phyloP scores from a whole-genome alignment of 2,329 filamentous ascomycete genomes.

The Remersonia thermophila region DNA sequence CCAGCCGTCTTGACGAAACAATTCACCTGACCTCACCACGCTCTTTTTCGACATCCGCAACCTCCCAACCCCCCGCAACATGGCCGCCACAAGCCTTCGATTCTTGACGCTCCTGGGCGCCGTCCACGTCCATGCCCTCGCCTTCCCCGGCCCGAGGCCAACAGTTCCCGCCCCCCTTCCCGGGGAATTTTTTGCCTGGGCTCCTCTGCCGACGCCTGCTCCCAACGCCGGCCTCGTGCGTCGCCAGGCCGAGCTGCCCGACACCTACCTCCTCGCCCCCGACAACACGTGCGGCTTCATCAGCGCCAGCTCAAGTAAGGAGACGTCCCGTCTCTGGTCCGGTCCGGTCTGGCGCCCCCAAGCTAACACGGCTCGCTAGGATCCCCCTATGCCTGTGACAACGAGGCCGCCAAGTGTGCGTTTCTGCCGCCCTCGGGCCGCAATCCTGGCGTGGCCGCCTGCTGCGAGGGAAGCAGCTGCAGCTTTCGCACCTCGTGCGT shows the following conservation, averaged over 20 bases:
- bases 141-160: slow-evolving; percentile 24
- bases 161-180: slow-evolving; percentile 23
- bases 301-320: slow-evolving; percentile 26
- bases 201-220: slow-evolving; percentile 30
- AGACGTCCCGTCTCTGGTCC: no score
- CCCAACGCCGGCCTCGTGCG: slow-evolving; percentile 25
- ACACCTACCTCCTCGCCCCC: slow-evolving; percentile 31
- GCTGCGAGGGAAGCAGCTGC: slow-evolving; percentile 27
- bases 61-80: no score
- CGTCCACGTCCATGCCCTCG: slow-evolving; percentile 24
- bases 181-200: slow-evolving; percentile 19
- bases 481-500: no score
- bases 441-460: slow-evolving; percentile 28
- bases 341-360: no score
- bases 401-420: slow-evolving; percentile 23
- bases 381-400: slow-evolving; percentile 28
- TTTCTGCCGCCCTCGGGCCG: slow-evolving; percentile 24
- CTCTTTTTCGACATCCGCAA: no score
- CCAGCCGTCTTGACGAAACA: no score
- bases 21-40: no score
- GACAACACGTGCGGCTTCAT: slow-evolving; percentile 41
- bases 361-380: slow-evolving; percentile 16
- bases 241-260: slow-evolving; percentile 18
- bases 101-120: no score
- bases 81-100: no score